A percentile compares a stretch with the other conserved stretches of the same genome.
These are phyloP conservation scores for Pterulicium gracile DNA, from an alignment of 1,284 basidiomycete genomes.

Conservation along the genomic window DNA sequence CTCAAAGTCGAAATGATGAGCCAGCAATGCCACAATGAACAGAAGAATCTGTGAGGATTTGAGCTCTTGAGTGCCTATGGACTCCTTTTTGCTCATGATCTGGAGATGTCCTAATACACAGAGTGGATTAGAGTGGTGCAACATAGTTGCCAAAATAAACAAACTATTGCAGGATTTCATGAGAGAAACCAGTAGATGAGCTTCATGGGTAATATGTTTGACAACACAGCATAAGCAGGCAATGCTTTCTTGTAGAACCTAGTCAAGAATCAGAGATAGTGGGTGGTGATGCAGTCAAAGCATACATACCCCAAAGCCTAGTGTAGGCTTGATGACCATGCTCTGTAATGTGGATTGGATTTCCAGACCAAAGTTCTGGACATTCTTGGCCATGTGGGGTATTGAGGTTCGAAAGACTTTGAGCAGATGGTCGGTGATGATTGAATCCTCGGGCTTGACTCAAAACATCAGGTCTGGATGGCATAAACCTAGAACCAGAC, in stretches of 20 bases:
- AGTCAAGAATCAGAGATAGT: background rate
- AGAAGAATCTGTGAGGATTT: conserved; percentile 53
- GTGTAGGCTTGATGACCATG: conserved; percentile 77
- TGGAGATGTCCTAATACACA: conserved; percentile 51
- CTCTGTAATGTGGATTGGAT: conserved; percentile 74
- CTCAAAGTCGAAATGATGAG: conserved; percentile 87
- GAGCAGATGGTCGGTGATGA: conserved; percentile 74
- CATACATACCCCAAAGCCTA: conserved; percentile 53
- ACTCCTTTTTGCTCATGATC: conserved; percentile 20
- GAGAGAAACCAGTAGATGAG: conserved; percentile 61
- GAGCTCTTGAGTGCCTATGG: conserved; percentile 24
- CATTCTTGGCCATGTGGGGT: conserved; percentile 81
- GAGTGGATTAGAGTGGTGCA: conserved; percentile 14
- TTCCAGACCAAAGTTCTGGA: conserved; percentile 77
- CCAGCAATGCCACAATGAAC: conserved; percentile 76
- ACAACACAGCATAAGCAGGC: conserved; percentile 87
- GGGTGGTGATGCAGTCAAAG: no score
- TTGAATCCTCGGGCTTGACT: conserved; percentile 56
- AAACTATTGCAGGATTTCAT: conserved; percentile 75
- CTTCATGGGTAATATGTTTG: conserved; percentile 81
- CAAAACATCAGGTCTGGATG: conserved; percentile 6
- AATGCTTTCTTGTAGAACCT: conserved; percentile 84
- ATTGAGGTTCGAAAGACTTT: conserved; percentile 82
- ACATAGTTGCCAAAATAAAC: conserved; percentile 13
- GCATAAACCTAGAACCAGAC: conserved; percentile 12